These are phyloP conservation scores for Acacia crassicarpa DNA, from an alignment of 306 rosid genomes.

Conservation along the genomic window DNA sequence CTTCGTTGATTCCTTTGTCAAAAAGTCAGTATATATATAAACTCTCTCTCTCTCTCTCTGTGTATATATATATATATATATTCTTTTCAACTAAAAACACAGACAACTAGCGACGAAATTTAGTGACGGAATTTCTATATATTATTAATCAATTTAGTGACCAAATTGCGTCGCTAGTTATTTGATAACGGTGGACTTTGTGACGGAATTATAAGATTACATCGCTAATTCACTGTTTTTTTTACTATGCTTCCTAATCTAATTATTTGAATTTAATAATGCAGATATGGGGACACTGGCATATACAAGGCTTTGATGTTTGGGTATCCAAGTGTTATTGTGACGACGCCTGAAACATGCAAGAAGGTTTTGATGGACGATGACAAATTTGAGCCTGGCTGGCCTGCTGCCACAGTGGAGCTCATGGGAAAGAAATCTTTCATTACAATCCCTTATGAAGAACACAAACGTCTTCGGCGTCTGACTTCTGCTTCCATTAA, in stretches of 20 bases:
- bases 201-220: too few species aligned
- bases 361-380: conserved; percentile 70
- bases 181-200: too few species aligned
- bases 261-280: not conserved
- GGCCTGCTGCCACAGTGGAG: conserved; percentile 71
- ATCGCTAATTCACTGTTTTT: not conserved
- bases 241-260: not conserved
- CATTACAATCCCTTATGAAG: conserved; percentile 55
- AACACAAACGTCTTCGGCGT: conserved; percentile 71
- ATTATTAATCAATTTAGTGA: too few species aligned
- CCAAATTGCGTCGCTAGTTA: too few species aligned
- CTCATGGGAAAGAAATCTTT: conserved; percentile 77
- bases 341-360: conserved; percentile 64
- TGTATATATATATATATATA: too few species aligned
- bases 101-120: too few species aligned
- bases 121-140: too few species aligned
- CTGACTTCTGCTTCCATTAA: conserved; percentile 76
- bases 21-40: not conserved
- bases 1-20: conserved; percentile 42
- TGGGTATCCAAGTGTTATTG: conserved; percentile 71
- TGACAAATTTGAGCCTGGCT: conserved; percentile 61
- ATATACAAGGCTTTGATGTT: conserved; percentile 78
- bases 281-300: conserved; percentile 71
- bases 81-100: too few species aligned
- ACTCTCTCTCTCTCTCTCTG: too few species aligned